These are phyloP conservation scores for Ophiostoma angusticollis DNA, from an alignment of 2,329 filamentous ascomycete genomes.

Conservation along the genomic window DNA sequence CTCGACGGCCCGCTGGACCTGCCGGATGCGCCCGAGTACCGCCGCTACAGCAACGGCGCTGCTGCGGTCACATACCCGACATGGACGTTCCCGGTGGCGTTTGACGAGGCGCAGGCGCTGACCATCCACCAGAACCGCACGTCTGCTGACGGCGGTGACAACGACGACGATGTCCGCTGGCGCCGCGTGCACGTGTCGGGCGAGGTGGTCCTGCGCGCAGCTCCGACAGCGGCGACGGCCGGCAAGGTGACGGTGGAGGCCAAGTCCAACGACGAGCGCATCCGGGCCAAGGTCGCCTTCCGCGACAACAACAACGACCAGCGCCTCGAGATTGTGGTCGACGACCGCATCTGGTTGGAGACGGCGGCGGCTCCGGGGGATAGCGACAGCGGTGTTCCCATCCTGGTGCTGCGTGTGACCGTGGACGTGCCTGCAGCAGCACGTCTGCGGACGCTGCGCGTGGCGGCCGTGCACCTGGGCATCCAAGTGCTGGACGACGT, in stretches of 20 bases:
- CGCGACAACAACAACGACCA: conserved; percentile 26
- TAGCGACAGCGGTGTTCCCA: no score
- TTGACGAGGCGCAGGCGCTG: conserved; percentile 24
- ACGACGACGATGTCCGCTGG: neutral
- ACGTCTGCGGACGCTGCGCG: conserved; percentile 24
- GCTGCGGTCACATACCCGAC: neutral
- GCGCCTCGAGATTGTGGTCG: conserved; percentile 21
- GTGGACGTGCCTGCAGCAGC: conserved; percentile 30
- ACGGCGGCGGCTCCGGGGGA: conserved; percentile 12
- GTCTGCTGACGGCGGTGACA: conserved; percentile 4
- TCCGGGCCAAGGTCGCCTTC: conserved; percentile 24
- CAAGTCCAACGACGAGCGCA: conserved; percentile 30
- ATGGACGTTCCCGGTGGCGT: conserved; percentile 20
- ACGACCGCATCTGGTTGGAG: conserved; percentile 5
- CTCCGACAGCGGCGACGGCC: neutral
- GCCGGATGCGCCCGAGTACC: neutral
- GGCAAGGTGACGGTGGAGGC: conserved; percentile 26
- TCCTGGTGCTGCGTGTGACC: conserved; percentile 33
- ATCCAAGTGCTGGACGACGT: conserved; percentile 29
- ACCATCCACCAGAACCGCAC: conserved; percentile 25
- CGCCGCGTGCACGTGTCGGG: conserved; percentile 29
- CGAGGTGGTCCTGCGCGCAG: conserved; percentile 30
- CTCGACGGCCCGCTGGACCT: conserved; percentile 8
- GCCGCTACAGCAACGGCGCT: neutral
- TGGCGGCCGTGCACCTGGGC: conserved; percentile 27